Evolutionary conservation across 1,284 basidiomycete species (phyloP).

Genomic region (Leccinum fuscescens): DNA sequence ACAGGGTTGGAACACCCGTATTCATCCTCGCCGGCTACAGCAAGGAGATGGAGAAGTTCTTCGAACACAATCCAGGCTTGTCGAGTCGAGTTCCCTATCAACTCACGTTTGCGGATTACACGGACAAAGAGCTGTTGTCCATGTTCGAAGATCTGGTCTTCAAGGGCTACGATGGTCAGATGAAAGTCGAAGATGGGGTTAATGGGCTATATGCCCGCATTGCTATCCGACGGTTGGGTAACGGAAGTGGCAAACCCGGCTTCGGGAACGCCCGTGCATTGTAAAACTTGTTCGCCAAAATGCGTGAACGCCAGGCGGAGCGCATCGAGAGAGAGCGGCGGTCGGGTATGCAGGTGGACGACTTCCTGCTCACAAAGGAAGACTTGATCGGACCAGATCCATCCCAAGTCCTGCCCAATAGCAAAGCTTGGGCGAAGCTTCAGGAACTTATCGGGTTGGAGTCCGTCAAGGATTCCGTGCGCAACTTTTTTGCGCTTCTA

Average conservation of each 20-base stretch:
- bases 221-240: constrained; percentile 48
- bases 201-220: constrained; percentile 57
- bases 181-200: constrained; percentile 55
- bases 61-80: constrained; percentile 69
- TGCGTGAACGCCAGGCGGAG: constrained; percentile 45
- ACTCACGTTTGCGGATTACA: constrained; percentile 62
- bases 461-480: too few relatives aligned
- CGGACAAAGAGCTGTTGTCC: constrained; percentile 48
- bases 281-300: constrained; percentile 44
- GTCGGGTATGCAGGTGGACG: too few relatives aligned
- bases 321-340: constrained; percentile 9
- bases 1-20: constrained; percentile 58
- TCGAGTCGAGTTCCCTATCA: constrained; percentile 60
- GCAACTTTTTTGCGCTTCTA: too few relatives aligned
- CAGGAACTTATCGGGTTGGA: too few relatives aligned
- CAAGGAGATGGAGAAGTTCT: constrained; percentile 72
- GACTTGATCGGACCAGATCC: too few relatives aligned
- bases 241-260: constrained; percentile 49
- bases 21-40: constrained; percentile 70
- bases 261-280: constrained; percentile 67
- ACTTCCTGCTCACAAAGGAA: too few relatives aligned
- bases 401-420: too few relatives aligned
- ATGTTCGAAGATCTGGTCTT: constrained; percentile 52
- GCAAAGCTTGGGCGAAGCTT: too few relatives aligned
- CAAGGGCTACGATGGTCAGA: constrained; percentile 46